A percentile compares a stretch with the other conserved stretches of the same genome.
These are phyloP conservation scores for Aotearoamyces nothofagi DNA, from an alignment of 2,329 filamentous ascomycete species.

Conservation along the genomic window DNA sequence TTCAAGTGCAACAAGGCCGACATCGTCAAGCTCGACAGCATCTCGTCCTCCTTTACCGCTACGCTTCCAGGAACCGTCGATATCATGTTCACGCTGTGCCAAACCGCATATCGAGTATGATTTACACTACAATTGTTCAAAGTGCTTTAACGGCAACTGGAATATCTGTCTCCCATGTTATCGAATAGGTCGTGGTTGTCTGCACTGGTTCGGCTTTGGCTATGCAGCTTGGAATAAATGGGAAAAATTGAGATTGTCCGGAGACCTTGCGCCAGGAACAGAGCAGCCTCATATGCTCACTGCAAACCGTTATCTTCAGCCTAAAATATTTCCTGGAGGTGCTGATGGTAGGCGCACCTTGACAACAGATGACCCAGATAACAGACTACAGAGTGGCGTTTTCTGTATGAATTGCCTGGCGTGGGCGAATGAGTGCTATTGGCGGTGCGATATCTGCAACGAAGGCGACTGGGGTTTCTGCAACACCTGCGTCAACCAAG, in stretches of 20 bases:
- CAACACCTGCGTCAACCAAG: conserved; percentile 72
- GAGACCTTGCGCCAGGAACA: conserved; percentile 17
- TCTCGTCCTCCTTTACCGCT: conserved; percentile 20
- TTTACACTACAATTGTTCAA: conserved; percentile 67
- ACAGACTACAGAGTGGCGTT: conserved; percentile 59
- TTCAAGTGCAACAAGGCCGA: conserved; percentile 15
- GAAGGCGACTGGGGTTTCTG: conserved; percentile 94
- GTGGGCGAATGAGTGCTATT: conserved; percentile 72
- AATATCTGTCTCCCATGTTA: conserved; percentile 76
- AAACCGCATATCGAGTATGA: conserved; percentile 67
- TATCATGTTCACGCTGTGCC: conserved; percentile 58
- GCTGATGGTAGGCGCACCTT: conserved; percentile 39
- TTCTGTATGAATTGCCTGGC: conserved; percentile 68
- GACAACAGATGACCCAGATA: conserved; percentile 51
- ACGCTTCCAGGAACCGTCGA: conserved; percentile 53
- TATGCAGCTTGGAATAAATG: conserved; percentile 54
- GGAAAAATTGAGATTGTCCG: conserved; percentile 30
- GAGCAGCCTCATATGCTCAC: conserved; percentile 41
- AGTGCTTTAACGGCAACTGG: conserved; percentile 56
- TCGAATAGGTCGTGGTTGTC: conserved; percentile 58
- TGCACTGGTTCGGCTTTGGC: conserved; percentile 81
- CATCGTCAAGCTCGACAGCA: conserved; percentile 16
- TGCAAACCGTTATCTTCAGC: conserved; percentile 38
- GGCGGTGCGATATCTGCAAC: conserved; percentile 79
- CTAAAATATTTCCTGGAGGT: conserved; percentile 31